A percentile compares a stretch with the other conserved stretches of the same genome.
Evolutionary conservation across 2,329 filamentous ascomycete species (phyloP).

Genomic region (Cryoendolithus antarcticus): DNA sequence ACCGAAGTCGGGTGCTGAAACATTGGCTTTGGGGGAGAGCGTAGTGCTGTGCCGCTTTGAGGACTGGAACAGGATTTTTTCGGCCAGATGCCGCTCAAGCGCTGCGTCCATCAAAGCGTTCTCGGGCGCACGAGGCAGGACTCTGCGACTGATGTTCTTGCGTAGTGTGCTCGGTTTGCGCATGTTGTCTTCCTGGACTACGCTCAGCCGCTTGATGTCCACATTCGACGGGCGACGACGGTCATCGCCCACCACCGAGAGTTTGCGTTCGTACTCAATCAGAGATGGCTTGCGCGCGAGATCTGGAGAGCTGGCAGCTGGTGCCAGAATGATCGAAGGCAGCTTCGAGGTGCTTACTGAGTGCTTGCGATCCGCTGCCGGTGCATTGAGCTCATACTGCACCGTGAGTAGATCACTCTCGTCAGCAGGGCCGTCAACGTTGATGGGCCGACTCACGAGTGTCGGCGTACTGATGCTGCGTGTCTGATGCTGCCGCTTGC

Average conservation of each 20-base stretch:
- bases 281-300: constrained; percentile 7
- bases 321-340: background rate
- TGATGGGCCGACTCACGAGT: constrained; percentile 5
- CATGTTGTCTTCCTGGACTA: constrained; percentile 12
- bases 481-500: constrained; percentile 9
- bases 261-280: constrained; percentile 17
- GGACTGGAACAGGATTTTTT: constrained; percentile 23
- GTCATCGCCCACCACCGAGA: constrained; percentile 16
- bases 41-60: constrained; percentile 16
- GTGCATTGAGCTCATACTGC: constrained; percentile 10
- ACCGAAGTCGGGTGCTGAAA: constrained; percentile 9
- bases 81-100: constrained; percentile 19
- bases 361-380: constrained; percentile 1
- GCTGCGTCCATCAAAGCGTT: constrained; percentile 21
- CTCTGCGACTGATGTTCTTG: background rate
- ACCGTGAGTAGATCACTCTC: constrained; percentile 12
- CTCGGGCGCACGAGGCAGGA: background rate
- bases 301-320: constrained; percentile 2
- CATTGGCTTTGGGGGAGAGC: background rate
- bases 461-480: constrained; percentile 17
- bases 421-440: constrained; percentile 14
- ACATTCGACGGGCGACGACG: constrained; percentile 15
- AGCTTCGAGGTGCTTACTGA: constrained; percentile 10
- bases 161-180: background rate
- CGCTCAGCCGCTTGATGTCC: constrained; percentile 10